These are phyloP conservation scores for Talaromyces nanjingensis DNA, from an alignment of 495 filamentous ascomycete genomes.

Conservation along the genomic window DNA sequence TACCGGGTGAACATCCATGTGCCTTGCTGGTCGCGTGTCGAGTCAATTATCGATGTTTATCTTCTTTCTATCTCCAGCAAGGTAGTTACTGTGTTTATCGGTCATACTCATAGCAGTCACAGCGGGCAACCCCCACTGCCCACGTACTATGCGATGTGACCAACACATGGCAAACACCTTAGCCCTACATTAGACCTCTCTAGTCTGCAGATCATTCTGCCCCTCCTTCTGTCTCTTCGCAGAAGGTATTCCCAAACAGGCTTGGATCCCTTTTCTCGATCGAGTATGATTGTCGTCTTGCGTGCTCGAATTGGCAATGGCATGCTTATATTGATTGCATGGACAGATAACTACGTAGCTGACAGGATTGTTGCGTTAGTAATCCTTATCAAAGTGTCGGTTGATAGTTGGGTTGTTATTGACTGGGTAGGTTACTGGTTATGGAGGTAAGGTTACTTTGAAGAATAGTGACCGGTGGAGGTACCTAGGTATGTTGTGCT, in stretches of 20 bases:
- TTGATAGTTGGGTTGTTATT: neutral
- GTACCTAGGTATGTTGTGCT: neutral
- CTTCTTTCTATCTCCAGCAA: neutral
- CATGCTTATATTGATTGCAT: neutral
- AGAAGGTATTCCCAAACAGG: neutral
- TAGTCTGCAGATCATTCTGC: neutral
- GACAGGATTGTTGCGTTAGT: neutral
- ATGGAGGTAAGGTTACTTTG: neutral
- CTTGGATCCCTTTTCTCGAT: neutral
- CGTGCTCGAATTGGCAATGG: neutral
- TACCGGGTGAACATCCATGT: neutral
- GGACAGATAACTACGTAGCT: neutral
- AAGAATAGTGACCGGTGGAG: neutral
- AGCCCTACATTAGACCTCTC: neutral
- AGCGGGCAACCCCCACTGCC: too few species aligned
- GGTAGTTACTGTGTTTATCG: neutral
- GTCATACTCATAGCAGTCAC: too few species aligned
- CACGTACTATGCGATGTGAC: neutral
- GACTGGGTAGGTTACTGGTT: neutral
- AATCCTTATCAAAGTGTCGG: neutral
- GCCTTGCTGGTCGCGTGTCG: neutral
- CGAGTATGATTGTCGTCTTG: neutral
- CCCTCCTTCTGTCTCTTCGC: neutral
- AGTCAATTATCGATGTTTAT: neutral
- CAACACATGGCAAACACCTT: conserved; percentile 1